Conservation (phyloP, 306 rosid species). For the Aeschynomene evenia region DNA sequence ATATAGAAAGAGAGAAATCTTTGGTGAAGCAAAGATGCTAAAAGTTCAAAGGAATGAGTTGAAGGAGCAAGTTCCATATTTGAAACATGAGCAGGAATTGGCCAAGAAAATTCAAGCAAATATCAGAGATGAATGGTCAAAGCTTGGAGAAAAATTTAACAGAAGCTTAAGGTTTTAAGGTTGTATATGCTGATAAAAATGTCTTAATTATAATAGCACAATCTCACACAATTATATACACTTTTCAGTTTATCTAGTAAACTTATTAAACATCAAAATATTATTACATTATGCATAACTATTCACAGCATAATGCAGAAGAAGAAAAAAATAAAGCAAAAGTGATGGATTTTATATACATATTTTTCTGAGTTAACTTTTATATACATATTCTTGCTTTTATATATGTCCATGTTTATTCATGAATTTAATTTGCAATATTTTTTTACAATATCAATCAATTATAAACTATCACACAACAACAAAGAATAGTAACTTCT, state of each 20-base stretch:
- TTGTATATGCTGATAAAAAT: not conserved
- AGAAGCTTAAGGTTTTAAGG: not conserved
- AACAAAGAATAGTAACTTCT: no score
- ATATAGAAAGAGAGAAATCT: constrained; percentile 18
- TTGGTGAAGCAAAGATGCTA: constrained; percentile 22
- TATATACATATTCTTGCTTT: no score
- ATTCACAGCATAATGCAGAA: no score
- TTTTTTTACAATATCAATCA: no score
- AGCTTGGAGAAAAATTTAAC: constrained; percentile 22
- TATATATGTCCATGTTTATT: no score
- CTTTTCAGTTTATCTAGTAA: no score
- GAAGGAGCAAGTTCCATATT: constrained; percentile 7
- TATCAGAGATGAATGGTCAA: constrained; percentile 30
- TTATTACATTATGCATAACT: no score
- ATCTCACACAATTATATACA: not conserved
- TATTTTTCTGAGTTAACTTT: no score
- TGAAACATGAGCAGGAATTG: constrained; percentile 23
- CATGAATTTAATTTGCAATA: no score
- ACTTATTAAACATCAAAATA: not conserved
- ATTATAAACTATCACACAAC: no score
- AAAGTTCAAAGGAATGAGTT: constrained; percentile 33
- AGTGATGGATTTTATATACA: no score
- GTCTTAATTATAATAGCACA: not conserved
- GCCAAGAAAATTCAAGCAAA: constrained; percentile 19
- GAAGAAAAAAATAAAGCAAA: no score